These are phyloP conservation scores for Incumbomyces lentus DNA, from an alignment of 2,329 filamentous ascomycete species.

Conservation along the genomic window DNA sequence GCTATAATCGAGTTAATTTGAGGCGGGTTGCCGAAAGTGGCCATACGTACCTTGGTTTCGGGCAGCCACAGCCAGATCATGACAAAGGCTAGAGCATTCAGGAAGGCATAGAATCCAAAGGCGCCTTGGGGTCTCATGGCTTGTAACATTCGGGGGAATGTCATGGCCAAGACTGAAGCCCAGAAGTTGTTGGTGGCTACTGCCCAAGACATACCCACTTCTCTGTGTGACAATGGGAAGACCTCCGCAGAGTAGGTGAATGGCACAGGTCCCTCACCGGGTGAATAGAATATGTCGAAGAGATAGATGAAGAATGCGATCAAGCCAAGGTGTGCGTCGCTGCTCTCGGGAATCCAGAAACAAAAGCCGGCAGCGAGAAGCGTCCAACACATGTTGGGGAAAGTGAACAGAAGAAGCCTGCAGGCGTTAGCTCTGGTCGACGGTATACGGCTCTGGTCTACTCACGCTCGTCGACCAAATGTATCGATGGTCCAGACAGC, in stretches of 20 bases:
- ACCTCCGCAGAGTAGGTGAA: constrained; percentile 33
- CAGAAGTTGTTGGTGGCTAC: constrained; percentile 23
- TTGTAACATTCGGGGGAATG: constrained; percentile 32
- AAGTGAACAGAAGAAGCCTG: constrained; percentile 50
- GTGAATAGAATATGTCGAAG: constrained; percentile 43
- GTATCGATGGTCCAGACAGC: constrained; percentile 50
- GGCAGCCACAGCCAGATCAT: constrained; percentile 33
- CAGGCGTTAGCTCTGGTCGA: neutral
- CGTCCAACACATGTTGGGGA: constrained; percentile 57
- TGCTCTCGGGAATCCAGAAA: constrained; percentile 38
- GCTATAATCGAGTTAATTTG: constrained; percentile 3
- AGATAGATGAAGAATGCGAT: constrained; percentile 49
- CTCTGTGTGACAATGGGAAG: constrained; percentile 37
- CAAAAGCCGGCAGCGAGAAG: constrained; percentile 52
- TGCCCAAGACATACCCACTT: constrained; percentile 32
- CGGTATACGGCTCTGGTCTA: constrained; percentile 22
- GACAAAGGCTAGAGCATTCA: constrained; percentile 39
- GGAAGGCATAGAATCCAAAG: constrained; percentile 46
- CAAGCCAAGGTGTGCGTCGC: constrained; percentile 35
- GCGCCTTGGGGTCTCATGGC: constrained; percentile 37
- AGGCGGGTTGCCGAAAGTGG: neutral
- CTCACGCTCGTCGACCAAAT: constrained; percentile 46
- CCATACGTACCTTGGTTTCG: constrained; percentile 22
- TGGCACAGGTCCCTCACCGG: constrained; percentile 39
- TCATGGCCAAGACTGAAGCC: constrained; percentile 32